Percentiles rank a stretch among this genome's conserved stretches.
These are phyloP conservation scores for Fusarium subtropicale DNA, from an alignment of 2,329 filamentous ascomycete species.

Conservation along the genomic window DNA sequence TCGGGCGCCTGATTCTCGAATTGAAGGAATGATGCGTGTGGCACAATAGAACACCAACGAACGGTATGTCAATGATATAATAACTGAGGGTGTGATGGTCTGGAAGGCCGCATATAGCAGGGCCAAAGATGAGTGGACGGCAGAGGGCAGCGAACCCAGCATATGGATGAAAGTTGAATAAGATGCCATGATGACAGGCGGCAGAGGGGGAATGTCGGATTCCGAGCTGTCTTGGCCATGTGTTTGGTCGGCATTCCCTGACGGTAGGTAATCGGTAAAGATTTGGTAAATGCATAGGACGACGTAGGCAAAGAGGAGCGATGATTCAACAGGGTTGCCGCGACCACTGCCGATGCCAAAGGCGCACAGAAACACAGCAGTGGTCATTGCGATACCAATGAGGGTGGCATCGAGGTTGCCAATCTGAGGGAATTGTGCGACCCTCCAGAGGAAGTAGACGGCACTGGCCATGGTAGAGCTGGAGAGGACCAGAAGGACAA, in stretches of 20 bases:
- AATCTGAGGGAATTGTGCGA: conserved; percentile 92
- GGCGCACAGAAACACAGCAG: conserved; percentile 89
- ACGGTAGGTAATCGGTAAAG: conserved; percentile 96
- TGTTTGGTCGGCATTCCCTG: conserved; percentile 68
- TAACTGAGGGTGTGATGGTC: conserved; percentile 93
- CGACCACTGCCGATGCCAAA: conserved; percentile 95
- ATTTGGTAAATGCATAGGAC: conserved; percentile 99
- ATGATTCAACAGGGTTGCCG: conserved; percentile 95
- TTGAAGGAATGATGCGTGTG: conserved; percentile 93
- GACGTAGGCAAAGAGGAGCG: conserved; percentile 93
- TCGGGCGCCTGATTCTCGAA: conserved; percentile 85
- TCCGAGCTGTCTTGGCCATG: conserved; percentile 66
- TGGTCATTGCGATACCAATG: conserved; percentile 92
- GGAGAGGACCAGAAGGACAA: conserved; percentile 86
- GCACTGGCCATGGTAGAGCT: conserved; percentile 93
- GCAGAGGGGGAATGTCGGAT: conserved; percentile 94
- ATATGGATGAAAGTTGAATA: conserved; percentile 92
- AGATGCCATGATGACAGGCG: conserved; percentile 97
- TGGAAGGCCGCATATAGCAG: conserved; percentile 93
- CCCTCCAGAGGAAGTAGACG: conserved; percentile 95
- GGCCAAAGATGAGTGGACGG: conserved; percentile 83
- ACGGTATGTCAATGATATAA: conserved; percentile 94
- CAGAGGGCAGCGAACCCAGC: conserved; percentile 83
- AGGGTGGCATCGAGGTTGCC: conserved; percentile 91
- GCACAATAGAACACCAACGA: conserved; percentile 96